phyloP scores from a whole-genome alignment of 192 early-diverging fungal genomes.

The Oehlia diaphana region DNA sequence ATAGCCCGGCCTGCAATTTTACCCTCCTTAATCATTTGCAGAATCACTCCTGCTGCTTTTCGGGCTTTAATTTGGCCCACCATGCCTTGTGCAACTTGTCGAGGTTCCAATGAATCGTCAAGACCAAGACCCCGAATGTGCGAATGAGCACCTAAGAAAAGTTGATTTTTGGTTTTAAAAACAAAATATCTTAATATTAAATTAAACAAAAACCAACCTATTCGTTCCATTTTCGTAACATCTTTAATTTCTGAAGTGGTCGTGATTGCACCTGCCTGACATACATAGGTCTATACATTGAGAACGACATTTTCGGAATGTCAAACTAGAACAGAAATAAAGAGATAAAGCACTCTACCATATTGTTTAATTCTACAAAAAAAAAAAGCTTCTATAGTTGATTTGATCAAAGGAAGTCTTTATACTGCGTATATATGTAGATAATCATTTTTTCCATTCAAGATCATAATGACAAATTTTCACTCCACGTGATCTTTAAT shows the following conservation, averaged over 20 bases:
- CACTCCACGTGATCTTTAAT: too few relatives aligned
- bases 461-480: too few relatives aligned
- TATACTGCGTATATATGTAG: too few relatives aligned
- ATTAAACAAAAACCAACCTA: conserved; percentile 54
- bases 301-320: not conserved
- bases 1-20: conserved; percentile 97
- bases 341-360: not conserved
- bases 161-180: conserved; percentile 2
- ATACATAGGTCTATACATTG: not conserved
- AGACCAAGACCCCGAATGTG: conserved; percentile 97
- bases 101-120: conserved; percentile 90
- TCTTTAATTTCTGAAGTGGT: conserved; percentile 62
- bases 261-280: conserved; percentile 44
- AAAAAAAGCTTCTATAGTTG: too few relatives aligned
- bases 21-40: conserved; percentile 96
- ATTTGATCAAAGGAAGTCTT: too few relatives aligned
- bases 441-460: too few relatives aligned
- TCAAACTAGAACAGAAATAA: not conserved
- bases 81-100: conserved; percentile 90
- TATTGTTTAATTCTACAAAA: not conserved
- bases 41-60: conserved; percentile 94
- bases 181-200: not conserved
- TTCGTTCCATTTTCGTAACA: conserved; percentile 82
- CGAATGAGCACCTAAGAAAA: conserved; percentile 83
- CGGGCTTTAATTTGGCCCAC: conserved; percentile 95